Evolutionary conservation across 371 early-diverging fungal species (phyloP).

Genomic region (Homolaphlyctis polyrhiza): DNA sequence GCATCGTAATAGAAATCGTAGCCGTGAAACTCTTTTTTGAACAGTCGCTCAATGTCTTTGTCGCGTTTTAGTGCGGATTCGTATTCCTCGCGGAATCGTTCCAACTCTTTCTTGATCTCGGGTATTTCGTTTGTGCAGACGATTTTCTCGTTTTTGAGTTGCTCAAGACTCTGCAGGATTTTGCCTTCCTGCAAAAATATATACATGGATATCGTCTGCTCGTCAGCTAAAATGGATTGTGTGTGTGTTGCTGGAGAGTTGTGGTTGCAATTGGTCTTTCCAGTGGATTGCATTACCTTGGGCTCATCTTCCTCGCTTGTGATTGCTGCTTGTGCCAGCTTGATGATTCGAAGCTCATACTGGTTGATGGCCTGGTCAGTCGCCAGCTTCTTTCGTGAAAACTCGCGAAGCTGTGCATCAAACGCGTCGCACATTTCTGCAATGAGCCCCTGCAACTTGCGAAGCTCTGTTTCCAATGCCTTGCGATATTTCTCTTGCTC

Average conservation of each 20-base stretch:
- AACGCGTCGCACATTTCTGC: constrained; percentile 41
- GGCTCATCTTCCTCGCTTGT: constrained; percentile 33
- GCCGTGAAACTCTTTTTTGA: constrained; percentile 41
- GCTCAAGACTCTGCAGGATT: constrained; percentile 25
- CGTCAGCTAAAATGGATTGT: not conserved
- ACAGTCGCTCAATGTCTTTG: constrained; percentile 47
- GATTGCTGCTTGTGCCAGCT: constrained; percentile 26
- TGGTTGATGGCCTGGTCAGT: constrained; percentile 40
- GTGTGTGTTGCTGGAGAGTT: too few species aligned
- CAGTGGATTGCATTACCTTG: too few species aligned
- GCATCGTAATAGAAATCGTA: constrained; percentile 30
- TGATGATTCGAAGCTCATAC: constrained; percentile 39
- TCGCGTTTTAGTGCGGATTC: constrained; percentile 34
- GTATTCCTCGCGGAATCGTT: constrained; percentile 39
- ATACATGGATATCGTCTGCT: not conserved
- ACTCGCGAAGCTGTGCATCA: constrained; percentile 32
- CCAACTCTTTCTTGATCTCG: constrained; percentile 50
- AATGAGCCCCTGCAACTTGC: constrained; percentile 42
- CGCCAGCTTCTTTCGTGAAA: constrained; percentile 30
- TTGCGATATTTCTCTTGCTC: constrained; percentile 56
- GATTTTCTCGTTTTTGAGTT: constrained; percentile 29
- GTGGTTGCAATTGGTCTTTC: too few species aligned
- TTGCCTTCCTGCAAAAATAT: constrained; percentile 29
- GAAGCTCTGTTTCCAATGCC: constrained; percentile 53
- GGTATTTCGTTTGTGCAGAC: constrained; percentile 36